Conservation (phyloP, 2,329 filamentous ascomycete species). For the Aspergillus proliferans region DNA sequence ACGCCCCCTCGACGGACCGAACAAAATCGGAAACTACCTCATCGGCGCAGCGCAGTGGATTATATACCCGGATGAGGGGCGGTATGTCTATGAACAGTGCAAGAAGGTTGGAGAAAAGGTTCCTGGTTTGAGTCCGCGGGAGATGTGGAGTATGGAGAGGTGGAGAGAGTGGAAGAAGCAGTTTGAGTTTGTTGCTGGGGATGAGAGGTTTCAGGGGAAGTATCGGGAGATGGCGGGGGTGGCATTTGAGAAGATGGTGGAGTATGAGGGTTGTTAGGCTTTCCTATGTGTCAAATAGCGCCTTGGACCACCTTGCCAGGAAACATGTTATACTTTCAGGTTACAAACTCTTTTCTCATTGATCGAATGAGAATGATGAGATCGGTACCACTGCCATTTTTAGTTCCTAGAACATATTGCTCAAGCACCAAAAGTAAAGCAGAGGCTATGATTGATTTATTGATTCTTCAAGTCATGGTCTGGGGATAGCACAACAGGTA, state of each 20-base stretch:
- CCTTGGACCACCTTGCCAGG: no score
- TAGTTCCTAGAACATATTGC: no score
- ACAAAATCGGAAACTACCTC: not conserved
- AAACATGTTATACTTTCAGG: no score
- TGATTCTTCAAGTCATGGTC: no score
- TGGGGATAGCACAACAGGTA: no score
- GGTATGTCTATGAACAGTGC: not conserved
- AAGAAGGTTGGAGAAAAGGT: not conserved
- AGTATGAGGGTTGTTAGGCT: not conserved
- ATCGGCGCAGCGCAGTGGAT: not conserved
- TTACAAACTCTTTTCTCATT: no score
- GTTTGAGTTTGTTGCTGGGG: not conserved
- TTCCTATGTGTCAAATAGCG: no score
- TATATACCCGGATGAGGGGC: not conserved
- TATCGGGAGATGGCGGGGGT: not conserved
- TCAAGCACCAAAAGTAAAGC: no score
- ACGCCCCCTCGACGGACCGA: not conserved
- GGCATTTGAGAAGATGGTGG: not conserved
- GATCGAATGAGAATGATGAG: no score
- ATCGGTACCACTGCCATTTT: no score
- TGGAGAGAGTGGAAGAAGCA: constrained; percentile 1
- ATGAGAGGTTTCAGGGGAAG: not conserved
- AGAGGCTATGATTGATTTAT: no score
- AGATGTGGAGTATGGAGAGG: not conserved
- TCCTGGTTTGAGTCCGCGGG: not conserved